Evolutionary conservation across 805 yeast species (phyloP), one percentile per base, ranked within the genome.

Genomic region (Myxozyma monticola): DNA sequence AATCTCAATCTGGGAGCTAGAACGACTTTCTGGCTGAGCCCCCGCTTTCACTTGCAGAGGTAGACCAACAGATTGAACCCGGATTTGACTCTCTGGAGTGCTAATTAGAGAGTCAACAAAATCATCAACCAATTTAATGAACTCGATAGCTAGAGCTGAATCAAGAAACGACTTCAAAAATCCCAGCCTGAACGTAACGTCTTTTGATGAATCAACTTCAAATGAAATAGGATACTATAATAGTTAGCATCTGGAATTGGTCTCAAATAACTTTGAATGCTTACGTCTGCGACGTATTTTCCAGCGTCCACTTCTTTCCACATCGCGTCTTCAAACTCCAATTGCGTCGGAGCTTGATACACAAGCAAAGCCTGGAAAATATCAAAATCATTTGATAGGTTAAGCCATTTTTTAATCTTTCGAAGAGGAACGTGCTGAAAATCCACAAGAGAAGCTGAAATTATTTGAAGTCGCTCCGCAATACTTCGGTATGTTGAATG

Each of bases 381-480:
- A 4, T 35, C 35, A 2, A 10, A 10, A 14, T 35, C 36, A 2
- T 48, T 20, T 1, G 48, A 36, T 9, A 45, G 34, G 4, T 42
- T 42, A 18, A 50, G 25, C 59, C 56, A 59, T 42, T 57, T 61
- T 18, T 45, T 49, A 24, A 61, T 45, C 10, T 31, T 17, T 15
- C 62, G 45, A 2, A 60, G 44, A 5, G 62, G 55, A 8, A 56
- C 49, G 24, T 45, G 45, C 18, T 51, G 59, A 39, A 38, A 60
- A 4, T 45, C 49, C 20, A 48, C 2, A 14, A 57, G 14, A n/a
- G 28, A 7, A 5, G 55, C 42, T 9, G 48, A 43, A 22, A 34
- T 38, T 2, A 10, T 15, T 22, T 54, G 59, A 17, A 54, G 22
- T 4, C 15, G n/a, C 20, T 7, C 17, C 17, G 25, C 29, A n/a